Evolutionary conservation across 768 basidiomycete genomes (phyloP), one percentile per base, ranked within the genome.

Genomic region (Leccinum arenicola): DNA sequence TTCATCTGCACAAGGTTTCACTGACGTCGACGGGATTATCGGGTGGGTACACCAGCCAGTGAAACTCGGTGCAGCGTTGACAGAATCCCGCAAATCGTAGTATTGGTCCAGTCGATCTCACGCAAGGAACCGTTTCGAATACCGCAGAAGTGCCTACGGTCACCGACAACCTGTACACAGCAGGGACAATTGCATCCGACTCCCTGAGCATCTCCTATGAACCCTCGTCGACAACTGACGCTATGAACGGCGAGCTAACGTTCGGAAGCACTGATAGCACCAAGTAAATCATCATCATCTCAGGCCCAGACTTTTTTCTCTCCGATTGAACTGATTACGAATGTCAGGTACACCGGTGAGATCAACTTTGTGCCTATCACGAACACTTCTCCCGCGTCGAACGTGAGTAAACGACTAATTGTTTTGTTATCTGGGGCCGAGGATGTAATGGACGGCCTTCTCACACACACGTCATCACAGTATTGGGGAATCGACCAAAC

Each of bases 181-280:
- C 83, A 65, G 79, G 80, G 10, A 70, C 69, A 3, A 85, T 86
- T 60, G 50, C 75, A 14, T 63, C 72, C 12, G 70, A 82, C 61
- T 74, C 76, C 4, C 73, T 85, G 56, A 82, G 81, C 5, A 81
- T 84, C 65, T 84, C 75, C 53, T 86, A 79, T 64, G 68, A 75
- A 57, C 84, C 83, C 14, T 79, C 81, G 6, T 80, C 80, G 0
- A 52, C 64, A 9, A 84, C 85, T 61, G 84, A 84, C 49, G 82
- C 70, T 11, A 64, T 73, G 29, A 84, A 85, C 61, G 84, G 84
- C 51, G 82, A 85, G 65, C 73, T 87, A n/a, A 78, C 75, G 6
- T 84, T 85, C 59, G 85, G 85, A 52, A 76, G 77, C 8, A 71
- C 75, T 17, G 84, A 85, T 58, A 62, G 61, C 6, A 65, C 71